Percentiles rank a stretch among this genome's conserved stretches.
These are phyloP conservation scores for Starmerella vitae DNA, from an alignment of 805 yeast genomes.

Conservation along the genomic window DNA sequence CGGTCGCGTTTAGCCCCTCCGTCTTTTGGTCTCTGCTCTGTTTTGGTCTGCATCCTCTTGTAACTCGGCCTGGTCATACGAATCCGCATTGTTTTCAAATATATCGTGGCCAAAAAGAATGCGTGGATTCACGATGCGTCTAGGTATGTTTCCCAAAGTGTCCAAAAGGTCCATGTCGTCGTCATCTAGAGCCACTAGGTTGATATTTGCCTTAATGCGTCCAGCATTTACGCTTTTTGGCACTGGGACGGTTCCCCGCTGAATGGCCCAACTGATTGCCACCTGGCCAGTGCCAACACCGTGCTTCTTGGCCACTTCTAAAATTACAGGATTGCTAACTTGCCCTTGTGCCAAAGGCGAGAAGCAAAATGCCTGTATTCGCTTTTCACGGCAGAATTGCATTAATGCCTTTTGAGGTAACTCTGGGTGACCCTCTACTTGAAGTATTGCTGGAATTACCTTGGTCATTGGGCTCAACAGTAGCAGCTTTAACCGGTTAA, in stretches of 20 bases:
- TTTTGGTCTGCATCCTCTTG: neutral
- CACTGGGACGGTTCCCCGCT: conserved; percentile 46
- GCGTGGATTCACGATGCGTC: conserved; percentile 18
- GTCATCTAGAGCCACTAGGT: conserved; percentile 31
- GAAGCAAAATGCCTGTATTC: conserved; percentile 53
- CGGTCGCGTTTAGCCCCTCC: neutral
- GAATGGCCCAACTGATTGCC: conserved; percentile 48
- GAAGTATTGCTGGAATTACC: conserved; percentile 53
- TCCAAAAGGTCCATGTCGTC: conserved; percentile 31
- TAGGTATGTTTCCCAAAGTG: conserved; percentile 21
- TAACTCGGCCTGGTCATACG: conserved; percentile 8
- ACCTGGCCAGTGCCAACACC: conserved; percentile 42
- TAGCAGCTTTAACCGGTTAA: conserved; percentile 37
- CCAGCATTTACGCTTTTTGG: conserved; percentile 58
- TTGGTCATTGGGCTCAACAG: conserved; percentile 31
- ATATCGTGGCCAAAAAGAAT: conserved; percentile 19
- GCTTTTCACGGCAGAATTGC: conserved; percentile 38
- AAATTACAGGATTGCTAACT: conserved; percentile 37
- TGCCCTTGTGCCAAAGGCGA: conserved; percentile 58
- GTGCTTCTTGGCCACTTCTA: conserved; percentile 46
- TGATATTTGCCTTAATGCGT: conserved; percentile 38
- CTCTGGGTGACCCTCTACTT: conserved; percentile 62
- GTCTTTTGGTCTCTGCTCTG: neutral
- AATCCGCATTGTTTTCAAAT: conserved; percentile 19
- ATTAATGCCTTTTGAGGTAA: conserved; percentile 52